These are phyloP conservation scores for Nicotiana tomentosiformis DNA, from an alignment of 257 asterid genomes.

Conservation along the genomic window DNA sequence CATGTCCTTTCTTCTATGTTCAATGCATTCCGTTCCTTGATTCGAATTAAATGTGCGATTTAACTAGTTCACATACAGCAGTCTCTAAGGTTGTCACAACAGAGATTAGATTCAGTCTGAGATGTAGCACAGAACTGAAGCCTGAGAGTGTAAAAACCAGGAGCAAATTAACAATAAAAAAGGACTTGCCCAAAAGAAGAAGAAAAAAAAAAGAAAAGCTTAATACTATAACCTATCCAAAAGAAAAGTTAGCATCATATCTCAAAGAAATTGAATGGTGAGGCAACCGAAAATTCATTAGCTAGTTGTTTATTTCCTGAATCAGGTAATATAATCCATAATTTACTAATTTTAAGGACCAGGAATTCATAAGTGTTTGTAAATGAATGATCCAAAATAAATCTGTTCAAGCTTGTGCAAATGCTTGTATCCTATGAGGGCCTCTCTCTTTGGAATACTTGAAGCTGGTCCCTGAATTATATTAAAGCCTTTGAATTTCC, in stretches of 20 bases:
- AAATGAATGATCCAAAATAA: not conserved
- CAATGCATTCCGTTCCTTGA: not conserved
- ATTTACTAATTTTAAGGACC: not conserved
- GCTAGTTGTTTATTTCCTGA: not conserved
- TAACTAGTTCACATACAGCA: not conserved
- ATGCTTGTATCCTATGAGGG: not conserved
- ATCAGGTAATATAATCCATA: not conserved
- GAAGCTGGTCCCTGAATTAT: not conserved
- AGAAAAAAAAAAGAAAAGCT: not conserved
- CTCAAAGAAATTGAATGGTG: not conserved
- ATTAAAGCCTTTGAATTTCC: not conserved
- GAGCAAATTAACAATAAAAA: not conserved
- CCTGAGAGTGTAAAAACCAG: too few relatives aligned
- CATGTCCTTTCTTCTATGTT: not conserved
- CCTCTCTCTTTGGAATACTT: not conserved
- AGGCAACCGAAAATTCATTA: not conserved
- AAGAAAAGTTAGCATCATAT: not conserved
- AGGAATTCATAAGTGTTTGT: not conserved
- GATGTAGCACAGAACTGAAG: too few relatives aligned
- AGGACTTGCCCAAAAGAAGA: not conserved
- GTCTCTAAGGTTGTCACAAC: not conserved
- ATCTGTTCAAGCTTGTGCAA: not conserved
- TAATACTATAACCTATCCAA: not conserved
- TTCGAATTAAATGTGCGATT: not conserved
- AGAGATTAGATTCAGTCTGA: too few relatives aligned